Percentiles rank a stretch among this genome's conserved stretches.
Evolutionary conservation across 495 filamentous ascomycete species (phyloP).

Genomic region (Penicillium pancosmium): DNA sequence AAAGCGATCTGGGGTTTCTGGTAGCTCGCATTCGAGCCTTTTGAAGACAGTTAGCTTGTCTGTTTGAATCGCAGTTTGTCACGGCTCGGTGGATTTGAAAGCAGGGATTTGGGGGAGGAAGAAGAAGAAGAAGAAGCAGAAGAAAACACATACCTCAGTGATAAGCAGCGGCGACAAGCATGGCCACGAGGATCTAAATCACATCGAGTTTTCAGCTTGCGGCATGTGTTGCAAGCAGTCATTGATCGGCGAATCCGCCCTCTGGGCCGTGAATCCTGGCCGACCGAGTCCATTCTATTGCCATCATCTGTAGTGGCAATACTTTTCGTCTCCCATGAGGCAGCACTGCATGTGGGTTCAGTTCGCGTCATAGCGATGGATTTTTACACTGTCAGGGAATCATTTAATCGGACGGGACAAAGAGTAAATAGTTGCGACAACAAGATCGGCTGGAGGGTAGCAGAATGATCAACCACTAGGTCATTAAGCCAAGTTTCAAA

Average conservation of each 20-base stretch:
- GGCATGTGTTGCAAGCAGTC: constrained; percentile 48
- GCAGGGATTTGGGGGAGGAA: not conserved
- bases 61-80: not conserved
- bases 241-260: constrained; percentile 46
- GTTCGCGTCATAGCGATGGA: constrained; percentile 37
- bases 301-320: constrained; percentile 32
- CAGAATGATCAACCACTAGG: constrained; percentile 21
- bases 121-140: not conserved
- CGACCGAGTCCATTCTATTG: constrained; percentile 30
- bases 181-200: constrained; percentile 44
- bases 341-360: constrained; percentile 24
- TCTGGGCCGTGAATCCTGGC: constrained; percentile 36
- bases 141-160: constrained; percentile 34
- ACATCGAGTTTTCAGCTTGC: constrained; percentile 48
- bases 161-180: constrained; percentile 46
- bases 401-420: constrained; percentile 16
- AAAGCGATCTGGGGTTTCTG: constrained; percentile 40
- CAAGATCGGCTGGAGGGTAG: constrained; percentile 1
- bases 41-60: constrained; percentile 17
- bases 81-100: not conserved
- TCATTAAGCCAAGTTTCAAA: constrained; percentile 16
- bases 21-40: constrained; percentile 45
- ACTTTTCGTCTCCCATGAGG: constrained; percentile 38
- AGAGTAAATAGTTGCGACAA: not conserved
- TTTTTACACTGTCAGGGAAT: constrained; percentile 7